Conservation (phyloP, 2,329 filamentous ascomycete species). For the Trichoderma gracile region DNA sequence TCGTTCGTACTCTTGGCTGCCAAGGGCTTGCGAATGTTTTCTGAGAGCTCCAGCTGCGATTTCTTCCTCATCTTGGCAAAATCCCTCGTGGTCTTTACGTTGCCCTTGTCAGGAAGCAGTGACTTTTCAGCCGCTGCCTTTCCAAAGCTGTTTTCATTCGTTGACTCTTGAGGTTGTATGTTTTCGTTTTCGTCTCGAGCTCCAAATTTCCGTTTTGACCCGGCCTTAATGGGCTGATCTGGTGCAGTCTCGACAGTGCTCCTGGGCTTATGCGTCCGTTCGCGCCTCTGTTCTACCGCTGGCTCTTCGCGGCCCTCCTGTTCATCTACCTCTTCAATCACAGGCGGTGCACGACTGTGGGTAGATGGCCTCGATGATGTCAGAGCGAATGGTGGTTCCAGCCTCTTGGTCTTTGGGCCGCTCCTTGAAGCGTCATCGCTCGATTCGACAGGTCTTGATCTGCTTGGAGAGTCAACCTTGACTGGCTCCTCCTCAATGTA, state of each 20-base stretch:
- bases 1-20: slow-evolving; percentile 62
- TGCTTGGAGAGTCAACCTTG: slow-evolving; percentile 53
- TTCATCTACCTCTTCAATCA: background rate
- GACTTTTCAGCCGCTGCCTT: slow-evolving; percentile 32
- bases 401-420: slow-evolving; percentile 32
- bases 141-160: slow-evolving; percentile 36
- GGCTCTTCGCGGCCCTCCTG: background rate
- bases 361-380: slow-evolving; percentile 32
- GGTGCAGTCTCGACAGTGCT: slow-evolving; percentile 25
- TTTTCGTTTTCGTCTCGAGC: slow-evolving; percentile 55
- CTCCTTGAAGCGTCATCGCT: slow-evolving; percentile 1
- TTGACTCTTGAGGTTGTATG: slow-evolving; percentile 31
- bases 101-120: slow-evolving; percentile 40
- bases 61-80: slow-evolving; percentile 47
- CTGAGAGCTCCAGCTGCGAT: slow-evolving; percentile 33
- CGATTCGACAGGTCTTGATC: slow-evolving; percentile 24
- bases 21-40: slow-evolving; percentile 50
- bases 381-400: slow-evolving; percentile 38
- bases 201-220: slow-evolving; percentile 60
- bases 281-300: background rate
- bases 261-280: background rate
- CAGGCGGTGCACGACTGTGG: slow-evolving; percentile 4
- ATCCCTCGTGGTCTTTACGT: slow-evolving; percentile 50
- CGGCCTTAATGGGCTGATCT: slow-evolving; percentile 43
- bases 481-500: slow-evolving; percentile 59